Evolutionary conservation across 352 stramenopile genomes (phyloP).

Genomic region (Saprolegnia diclina): DNA sequence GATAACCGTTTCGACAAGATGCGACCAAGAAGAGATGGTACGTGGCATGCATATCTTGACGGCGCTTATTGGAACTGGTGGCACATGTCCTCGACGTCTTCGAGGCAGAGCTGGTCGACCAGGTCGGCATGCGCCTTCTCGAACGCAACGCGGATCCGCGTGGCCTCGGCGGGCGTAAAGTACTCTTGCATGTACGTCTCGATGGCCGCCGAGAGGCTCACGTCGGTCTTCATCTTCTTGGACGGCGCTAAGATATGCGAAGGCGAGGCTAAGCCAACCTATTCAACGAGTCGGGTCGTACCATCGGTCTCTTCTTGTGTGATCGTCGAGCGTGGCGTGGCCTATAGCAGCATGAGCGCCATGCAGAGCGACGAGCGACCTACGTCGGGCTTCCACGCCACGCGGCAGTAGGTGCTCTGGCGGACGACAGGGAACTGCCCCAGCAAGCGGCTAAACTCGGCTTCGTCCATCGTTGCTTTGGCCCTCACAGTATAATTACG

Average conservation of each 20-base stretch:
- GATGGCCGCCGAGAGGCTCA: constrained; percentile 9
- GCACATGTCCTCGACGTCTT: constrained; percentile 22
- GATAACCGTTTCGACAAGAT: background rate
- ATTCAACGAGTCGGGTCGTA: too few relatives aligned
- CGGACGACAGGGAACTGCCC: constrained; percentile 23
- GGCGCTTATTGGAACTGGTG: constrained; percentile 9
- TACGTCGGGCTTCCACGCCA: constrained; percentile 25
- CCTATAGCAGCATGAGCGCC: background rate
- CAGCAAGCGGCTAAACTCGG: constrained; percentile 21
- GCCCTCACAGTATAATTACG: too few relatives aligned
- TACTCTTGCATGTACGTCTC: constrained; percentile 22
- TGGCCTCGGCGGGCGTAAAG: constrained; percentile 12
- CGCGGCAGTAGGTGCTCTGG: constrained; percentile 19
- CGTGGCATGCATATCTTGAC: background rate
- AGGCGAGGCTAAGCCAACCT: too few relatives aligned
- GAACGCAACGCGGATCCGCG: constrained; percentile 9
- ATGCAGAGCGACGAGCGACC: background rate
- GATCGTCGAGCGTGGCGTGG: constrained; percentile 2
- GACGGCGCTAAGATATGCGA: background rate
- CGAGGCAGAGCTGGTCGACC: constrained; percentile 13
- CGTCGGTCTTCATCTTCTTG: constrained; percentile 3
- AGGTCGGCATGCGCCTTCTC: constrained; percentile 20
- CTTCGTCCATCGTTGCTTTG: constrained; percentile 25
- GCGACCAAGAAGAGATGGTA: background rate
- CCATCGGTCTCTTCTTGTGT: constrained; percentile 1